phyloP scores from a whole-genome alignment of 345 rosid species.

The Hypericum perforatum region DNA sequence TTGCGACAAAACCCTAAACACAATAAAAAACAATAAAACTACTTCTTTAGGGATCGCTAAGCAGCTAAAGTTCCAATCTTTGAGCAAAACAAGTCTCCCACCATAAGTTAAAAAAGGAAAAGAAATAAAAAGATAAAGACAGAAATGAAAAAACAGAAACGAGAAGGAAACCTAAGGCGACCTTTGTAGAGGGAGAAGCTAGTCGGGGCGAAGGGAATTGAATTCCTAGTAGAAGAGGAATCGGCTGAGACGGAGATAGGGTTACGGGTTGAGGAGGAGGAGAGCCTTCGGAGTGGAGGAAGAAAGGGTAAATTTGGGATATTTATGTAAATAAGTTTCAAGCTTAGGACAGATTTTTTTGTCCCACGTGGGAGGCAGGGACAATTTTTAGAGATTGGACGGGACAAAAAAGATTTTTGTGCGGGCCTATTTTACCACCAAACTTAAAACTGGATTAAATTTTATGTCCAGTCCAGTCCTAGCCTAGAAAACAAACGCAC shows the following conservation, averaged over 20 bases:
- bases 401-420: no score
- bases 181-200: background rate
- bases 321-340: no score
- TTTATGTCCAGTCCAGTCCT: no score
- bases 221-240: constrained; percentile 6
- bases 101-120: background rate
- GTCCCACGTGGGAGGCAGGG: no score
- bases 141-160: background rate
- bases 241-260: constrained; percentile 22
- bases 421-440: no score
- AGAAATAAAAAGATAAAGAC: background rate
- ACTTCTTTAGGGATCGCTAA: background rate
- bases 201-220: background rate
- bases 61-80: background rate
- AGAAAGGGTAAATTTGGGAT: no score
- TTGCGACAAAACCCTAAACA: background rate
- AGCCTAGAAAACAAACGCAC: no score
- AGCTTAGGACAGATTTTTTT: no score
- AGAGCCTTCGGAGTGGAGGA: no score
- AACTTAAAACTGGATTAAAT: no score
- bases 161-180: background rate
- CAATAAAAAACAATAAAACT: background rate
- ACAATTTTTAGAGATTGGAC: no score
- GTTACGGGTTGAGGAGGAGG: constrained; percentile 22
- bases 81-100: background rate